phyloP scores from a whole-genome alignment of 192 early-diverging fungal genomes.

The Podila verticillata region DNA sequence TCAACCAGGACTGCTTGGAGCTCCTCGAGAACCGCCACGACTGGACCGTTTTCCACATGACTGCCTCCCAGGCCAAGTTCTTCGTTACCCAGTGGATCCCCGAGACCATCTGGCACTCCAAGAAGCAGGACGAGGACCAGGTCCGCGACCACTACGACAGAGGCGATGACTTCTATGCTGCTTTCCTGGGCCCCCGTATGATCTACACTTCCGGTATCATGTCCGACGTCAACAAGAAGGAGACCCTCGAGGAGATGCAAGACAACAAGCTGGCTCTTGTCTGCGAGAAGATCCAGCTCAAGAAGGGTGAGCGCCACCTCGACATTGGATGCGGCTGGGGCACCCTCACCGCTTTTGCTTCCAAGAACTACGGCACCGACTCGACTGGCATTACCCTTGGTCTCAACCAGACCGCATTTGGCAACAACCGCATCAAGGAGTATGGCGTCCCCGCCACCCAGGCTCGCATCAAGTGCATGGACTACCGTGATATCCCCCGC shows the following conservation, averaged over 20 bases:
- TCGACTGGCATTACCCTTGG: conserved; percentile 95
- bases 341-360: conserved; percentile 87
- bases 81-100: conserved; percentile 97
- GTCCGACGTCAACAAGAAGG: conserved; percentile 73
- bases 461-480: conserved; percentile 90
- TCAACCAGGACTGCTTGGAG: conserved; percentile 87
- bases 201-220: conserved; percentile 97
- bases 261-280: conserved; percentile 96
- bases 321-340: conserved; percentile 99
- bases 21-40: conserved; percentile 93
- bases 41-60: conserved; percentile 92
- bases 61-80: conserved; percentile 87
- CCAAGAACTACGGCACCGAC: conserved; percentile 88
- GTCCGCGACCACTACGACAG: conserved; percentile 99
- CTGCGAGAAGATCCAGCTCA: conserved; percentile 85
- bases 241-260: conserved; percentile 94
- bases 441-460: conserved; percentile 78
- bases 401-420: conserved; percentile 91
- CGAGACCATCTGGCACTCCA: conserved; percentile 95
- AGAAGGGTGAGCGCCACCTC: conserved; percentile 87
- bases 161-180: conserved; percentile 97
- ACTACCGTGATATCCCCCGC: conserved; percentile 97
- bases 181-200: conserved; percentile 94
- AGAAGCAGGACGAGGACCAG: conserved; percentile 97
- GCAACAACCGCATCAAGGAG: conserved; percentile 82